Conservation (phyloP, 352 stramenopile genomes). For the Globisporangium barbulae region DNA sequence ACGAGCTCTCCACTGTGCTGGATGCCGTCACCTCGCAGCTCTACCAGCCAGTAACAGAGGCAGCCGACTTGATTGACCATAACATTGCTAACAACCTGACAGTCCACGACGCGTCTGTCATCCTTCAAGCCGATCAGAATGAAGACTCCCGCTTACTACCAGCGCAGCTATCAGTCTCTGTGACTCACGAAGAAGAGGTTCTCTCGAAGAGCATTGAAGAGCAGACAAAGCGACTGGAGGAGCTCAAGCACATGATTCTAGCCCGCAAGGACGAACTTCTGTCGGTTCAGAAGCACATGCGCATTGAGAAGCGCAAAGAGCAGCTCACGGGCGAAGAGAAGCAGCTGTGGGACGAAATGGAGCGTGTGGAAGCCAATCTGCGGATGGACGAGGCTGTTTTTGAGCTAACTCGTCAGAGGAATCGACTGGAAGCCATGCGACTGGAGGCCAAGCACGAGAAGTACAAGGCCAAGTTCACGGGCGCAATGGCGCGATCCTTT, state of each 20-base stretch:
- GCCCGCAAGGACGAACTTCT: slow-evolving; percentile 39
- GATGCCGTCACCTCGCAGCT: slow-evolving; percentile 5
- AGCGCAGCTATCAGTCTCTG: slow-evolving; percentile 17
- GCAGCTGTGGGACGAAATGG: slow-evolving; percentile 43
- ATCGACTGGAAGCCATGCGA: slow-evolving; percentile 38
- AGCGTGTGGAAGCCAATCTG: slow-evolving; percentile 38
- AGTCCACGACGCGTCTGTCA: neutral
- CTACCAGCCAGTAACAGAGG: neutral
- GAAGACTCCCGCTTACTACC: neutral
- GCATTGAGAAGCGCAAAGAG: slow-evolving; percentile 48
- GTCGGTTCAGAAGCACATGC: slow-evolving; percentile 43
- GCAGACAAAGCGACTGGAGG: slow-evolving; percentile 40
- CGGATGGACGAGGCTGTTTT: slow-evolving; percentile 36
- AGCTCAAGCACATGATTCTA: slow-evolving; percentile 41
- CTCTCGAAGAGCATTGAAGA: slow-evolving; percentile 69
- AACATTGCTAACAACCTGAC: neutral
- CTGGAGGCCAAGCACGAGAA: slow-evolving; percentile 34
- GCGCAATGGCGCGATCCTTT: neutral
- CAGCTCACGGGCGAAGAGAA: slow-evolving; percentile 40
- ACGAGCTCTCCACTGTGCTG: slow-evolving; percentile 12
- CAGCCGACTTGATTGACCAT: neutral
- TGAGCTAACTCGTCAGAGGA: slow-evolving; percentile 39
- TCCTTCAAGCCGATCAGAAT: neutral
- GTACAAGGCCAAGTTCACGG: slow-evolving; percentile 8
- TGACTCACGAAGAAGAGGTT: slow-evolving; percentile 32